Conservation (phyloP, 2,329 filamentous ascomycete genomes). For the Xylaria sp. region DNA sequence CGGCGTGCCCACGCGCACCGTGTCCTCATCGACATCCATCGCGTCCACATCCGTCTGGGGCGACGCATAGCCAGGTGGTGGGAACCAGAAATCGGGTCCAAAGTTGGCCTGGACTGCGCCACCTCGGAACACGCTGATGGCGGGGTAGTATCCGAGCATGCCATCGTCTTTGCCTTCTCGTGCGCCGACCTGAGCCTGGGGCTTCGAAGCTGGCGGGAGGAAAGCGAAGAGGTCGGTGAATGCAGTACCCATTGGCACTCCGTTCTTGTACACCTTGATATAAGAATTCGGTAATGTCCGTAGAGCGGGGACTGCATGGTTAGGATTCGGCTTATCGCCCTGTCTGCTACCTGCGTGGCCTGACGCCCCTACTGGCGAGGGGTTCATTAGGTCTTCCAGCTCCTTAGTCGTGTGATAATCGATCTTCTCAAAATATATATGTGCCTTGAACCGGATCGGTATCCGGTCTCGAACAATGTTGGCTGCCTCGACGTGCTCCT, state of each 20-base stretch:
- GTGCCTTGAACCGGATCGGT: constrained; percentile 91
- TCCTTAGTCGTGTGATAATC: constrained; percentile 90
- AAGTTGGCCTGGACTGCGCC: constrained; percentile 95
- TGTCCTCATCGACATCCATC: constrained; percentile 51
- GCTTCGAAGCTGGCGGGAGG: constrained; percentile 86
- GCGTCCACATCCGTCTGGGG: constrained; percentile 60
- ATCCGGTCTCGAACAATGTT: constrained; percentile 96
- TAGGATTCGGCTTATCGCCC: constrained; percentile 71
- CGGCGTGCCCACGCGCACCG: constrained; percentile 33
- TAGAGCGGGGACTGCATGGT: constrained; percentile 77
- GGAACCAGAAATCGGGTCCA: constrained; percentile 91
- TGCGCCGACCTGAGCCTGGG: constrained; percentile 76
- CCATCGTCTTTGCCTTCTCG: constrained; percentile 92
- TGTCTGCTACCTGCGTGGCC: constrained; percentile 53
- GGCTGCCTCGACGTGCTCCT: constrained; percentile 65
- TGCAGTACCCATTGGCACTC: constrained; percentile 82
- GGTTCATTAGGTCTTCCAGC: constrained; percentile 84
- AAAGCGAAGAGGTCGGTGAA: constrained; percentile 92
- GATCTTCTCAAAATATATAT: constrained; percentile 92
- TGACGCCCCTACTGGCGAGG: constrained; percentile 62
- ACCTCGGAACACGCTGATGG: constrained; percentile 89
- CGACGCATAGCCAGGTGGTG: constrained; percentile 60
- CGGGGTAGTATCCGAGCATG: constrained; percentile 94
- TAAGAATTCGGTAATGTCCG: constrained; percentile 86
- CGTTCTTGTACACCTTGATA: constrained; percentile 94